These are phyloP conservation scores for Terfezia boudieri DNA, from an alignment of 495 filamentous ascomycete genomes.

Conservation along the genomic window DNA sequence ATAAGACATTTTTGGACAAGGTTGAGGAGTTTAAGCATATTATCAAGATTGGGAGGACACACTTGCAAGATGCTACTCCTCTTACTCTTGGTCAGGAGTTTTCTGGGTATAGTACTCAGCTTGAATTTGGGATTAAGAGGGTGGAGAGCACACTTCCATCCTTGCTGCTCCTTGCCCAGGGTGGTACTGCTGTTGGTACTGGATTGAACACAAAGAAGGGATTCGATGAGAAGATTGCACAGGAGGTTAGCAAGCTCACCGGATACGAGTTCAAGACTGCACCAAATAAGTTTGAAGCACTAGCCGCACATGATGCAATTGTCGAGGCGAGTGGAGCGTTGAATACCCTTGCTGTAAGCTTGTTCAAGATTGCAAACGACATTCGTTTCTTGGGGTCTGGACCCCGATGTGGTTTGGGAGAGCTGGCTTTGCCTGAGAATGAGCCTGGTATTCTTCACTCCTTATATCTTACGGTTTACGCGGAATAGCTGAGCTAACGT, in stretches of 20 bases:
- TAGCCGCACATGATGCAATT: constrained; percentile 92
- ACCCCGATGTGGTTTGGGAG: constrained; percentile 83
- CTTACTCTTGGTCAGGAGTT: constrained; percentile 95
- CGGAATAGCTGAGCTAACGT: too few relatives aligned
- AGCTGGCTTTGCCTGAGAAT: constrained; percentile 84
- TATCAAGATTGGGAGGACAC: constrained; percentile 97
- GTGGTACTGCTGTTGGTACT: constrained; percentile 90
- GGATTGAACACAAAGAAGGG: constrained; percentile 94
- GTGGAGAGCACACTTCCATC: constrained; percentile 63
- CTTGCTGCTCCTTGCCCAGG: constrained; percentile 73
- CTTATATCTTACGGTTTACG: too few relatives aligned
- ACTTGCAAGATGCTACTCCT: constrained; percentile 92
- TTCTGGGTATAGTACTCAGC: constrained; percentile 87
- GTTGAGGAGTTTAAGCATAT: constrained; percentile 74
- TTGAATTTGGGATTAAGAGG: constrained; percentile 73
- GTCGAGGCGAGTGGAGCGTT: constrained; percentile 82
- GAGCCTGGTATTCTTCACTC: constrained; percentile 33
- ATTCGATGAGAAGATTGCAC: constrained; percentile 78
- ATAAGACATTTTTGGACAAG: constrained; percentile 66
- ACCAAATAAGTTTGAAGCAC: constrained; percentile 96
- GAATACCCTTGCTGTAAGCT: constrained; percentile 76
- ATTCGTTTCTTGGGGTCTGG: constrained; percentile 92
- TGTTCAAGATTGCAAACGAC: constrained; percentile 98
- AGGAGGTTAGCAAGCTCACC: constrained; percentile 76
- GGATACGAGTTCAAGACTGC: constrained; percentile 86